Conservation (phyloP, 148 eudicot genomes). For the Agrostemma githago region DNA sequence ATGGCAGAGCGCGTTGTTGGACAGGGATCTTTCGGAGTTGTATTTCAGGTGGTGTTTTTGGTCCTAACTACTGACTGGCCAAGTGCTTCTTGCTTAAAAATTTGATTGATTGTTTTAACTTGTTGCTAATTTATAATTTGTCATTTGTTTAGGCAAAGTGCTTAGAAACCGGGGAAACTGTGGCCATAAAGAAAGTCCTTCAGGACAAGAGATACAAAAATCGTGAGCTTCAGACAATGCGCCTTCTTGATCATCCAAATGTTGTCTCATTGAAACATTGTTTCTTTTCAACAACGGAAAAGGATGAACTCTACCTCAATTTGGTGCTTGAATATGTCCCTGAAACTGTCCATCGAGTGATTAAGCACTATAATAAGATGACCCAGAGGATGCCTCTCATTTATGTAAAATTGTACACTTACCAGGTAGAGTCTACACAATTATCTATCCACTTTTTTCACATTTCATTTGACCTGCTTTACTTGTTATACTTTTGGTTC, state of each 20-base stretch:
- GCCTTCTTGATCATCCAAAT: constrained; percentile 66
- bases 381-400: constrained; percentile 66
- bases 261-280: constrained; percentile 66
- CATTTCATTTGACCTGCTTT: not conserved
- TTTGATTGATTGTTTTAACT: not conserved
- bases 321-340: constrained; percentile 73
- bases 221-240: constrained; percentile 76
- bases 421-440: constrained; percentile 47
- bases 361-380: constrained; percentile 64
- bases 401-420: constrained; percentile 63
- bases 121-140: constrained; percentile 5
- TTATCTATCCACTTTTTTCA: not conserved
- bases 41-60: constrained; percentile 41
- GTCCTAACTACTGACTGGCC: not conserved
- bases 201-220: constrained; percentile 81
- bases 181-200: constrained; percentile 77
- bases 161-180: constrained; percentile 72
- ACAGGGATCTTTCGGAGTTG: constrained; percentile 61
- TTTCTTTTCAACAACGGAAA: constrained; percentile 75
- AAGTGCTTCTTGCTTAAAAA: not conserved
- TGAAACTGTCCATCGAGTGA: constrained; percentile 67
- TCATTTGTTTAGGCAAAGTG: constrained; percentile 54
- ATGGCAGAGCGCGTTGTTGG: constrained; percentile 69
- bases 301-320: constrained; percentile 68
- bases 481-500: too few relatives aligned